Evolutionary conservation across 805 yeast genomes (phyloP), one percentile per base, ranked within the genome.

Genomic region (Isabelozyma pseudorhagii): DNA sequence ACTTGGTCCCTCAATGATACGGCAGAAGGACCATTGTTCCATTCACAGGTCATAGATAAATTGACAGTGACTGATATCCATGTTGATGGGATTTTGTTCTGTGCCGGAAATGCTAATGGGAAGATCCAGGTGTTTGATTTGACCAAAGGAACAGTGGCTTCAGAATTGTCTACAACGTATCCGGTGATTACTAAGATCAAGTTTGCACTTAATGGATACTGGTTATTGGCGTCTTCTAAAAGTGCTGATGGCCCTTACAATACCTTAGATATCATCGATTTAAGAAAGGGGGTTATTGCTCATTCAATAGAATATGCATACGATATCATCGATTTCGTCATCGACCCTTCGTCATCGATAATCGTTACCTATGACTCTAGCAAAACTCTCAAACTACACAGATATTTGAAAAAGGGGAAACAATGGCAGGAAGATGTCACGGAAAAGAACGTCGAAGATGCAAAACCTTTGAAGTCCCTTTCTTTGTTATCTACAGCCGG

Each of bases 121-220:
- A 52, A 58, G 11, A 66, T 80, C 5, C 50, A 58, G 3, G 66
- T 81, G 4, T 70, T 63, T 54, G 76, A 74, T 49, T 54, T 80
- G 21, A 62, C 77, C 2, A 63, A 67, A 28, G 72, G 78, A 2
- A 56, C 57, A 9, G 48, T 63, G 15, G 76, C 69, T 8, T 60
- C 80, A 3, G 62, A 66, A 4, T 54, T 78, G 21, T 51, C 52
- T 1, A 54, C 63, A 1, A 60, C 57, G n/a, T 54, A 56, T 36
- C 50, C 55, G 1, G 38, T 47, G 1, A 66, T 79, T 8, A 53
- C 62, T 5, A 62, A 67, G n/a, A 49, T 84, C 10, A 58, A 62
- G 40, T 84, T 83, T 65, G 86, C 85, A 2, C 68, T 72, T 28
- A 86, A 86, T 59, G 93, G 93, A 1, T 84, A 81, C 61, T 83